phyloP scores from a whole-genome alignment of 176 grass and related monocot genomes.

The Dendrocalamus sinicus region DNA sequence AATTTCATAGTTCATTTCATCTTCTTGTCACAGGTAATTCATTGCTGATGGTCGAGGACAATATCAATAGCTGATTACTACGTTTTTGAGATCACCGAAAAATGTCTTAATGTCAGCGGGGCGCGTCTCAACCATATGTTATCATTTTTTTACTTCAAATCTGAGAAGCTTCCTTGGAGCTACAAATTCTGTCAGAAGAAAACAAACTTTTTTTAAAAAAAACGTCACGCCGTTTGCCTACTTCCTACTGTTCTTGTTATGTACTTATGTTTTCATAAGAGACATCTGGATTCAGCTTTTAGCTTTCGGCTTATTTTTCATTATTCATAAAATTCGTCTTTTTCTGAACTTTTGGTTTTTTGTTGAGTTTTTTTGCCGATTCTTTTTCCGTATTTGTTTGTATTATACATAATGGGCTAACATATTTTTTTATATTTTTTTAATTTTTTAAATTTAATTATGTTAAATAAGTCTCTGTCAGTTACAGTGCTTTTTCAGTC shows the following conservation, averaged over 20 bases:
- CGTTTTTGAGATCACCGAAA: neutral
- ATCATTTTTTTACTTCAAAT: neutral
- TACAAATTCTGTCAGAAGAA: neutral
- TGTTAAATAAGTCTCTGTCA: too few species aligned
- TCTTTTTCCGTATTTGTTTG: too few species aligned
- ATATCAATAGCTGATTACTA: too few species aligned
- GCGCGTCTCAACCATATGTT: neutral
- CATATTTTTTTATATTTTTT: too few species aligned
- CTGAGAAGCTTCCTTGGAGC: neutral
- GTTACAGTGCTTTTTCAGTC: too few species aligned
- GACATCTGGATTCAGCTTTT: too few species aligned
- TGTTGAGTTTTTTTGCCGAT: too few species aligned
- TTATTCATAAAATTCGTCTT: too few species aligned
- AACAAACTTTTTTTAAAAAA: neutral
- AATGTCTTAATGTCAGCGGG: neutral
- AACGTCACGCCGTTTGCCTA: neutral
- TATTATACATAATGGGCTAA: too few species aligned
- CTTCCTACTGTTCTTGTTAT: neutral
- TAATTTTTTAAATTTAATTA: too few species aligned
- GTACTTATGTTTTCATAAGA: neutral
- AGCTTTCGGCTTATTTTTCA: too few species aligned
- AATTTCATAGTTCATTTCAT: neutral
- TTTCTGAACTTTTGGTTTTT: too few species aligned
- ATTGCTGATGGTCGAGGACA: neutral
- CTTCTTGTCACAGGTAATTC: conserved; percentile 21